Base-by-base conservation (phyloP, 2,329 filamentous ascomycete species). In the Cytospora chrysosperma region DNA sequence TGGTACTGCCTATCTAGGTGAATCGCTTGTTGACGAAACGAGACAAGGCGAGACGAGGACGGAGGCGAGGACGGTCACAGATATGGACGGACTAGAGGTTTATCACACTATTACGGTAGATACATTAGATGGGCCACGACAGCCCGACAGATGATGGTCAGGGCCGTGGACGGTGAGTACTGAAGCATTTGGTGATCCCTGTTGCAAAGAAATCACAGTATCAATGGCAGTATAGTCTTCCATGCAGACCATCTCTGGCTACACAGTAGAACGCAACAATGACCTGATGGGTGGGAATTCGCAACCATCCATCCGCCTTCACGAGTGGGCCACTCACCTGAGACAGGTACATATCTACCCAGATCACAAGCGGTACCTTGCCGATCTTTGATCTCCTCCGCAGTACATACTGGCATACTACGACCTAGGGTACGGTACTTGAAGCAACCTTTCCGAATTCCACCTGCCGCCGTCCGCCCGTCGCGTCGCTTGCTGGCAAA, bases 21-120 rank as follows among this genome's bases (percentile, higher is more conserved):
- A n/a, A n/a, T 61, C 59, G 59, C 59, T 61, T 51, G 52, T 55
- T 43, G 52, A 21, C 43, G 43, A 61, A 47, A 58, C 56, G 56
- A 58, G 59, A 43, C 34, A 51, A 47, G 50, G 27, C n/a, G n/a
- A n/a, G n/a, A n/a, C n/a, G 12, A 27, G 27, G 9, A 34, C 24
- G 17, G 40, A 43, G 55, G 59, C 52, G n/a, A 19, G 15, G 4
- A 26, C 47, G 12, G 5, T 47, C 37, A 50, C 40, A 50, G 37
- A 37, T 17, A 40, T 26, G 6, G 50, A 17, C 34, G 26, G n/a
- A 47, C 15, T 49, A 26, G 13, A 15, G 12, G 10, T 34, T 13
- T 34, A 34, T n/a, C n/a, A n/a, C n/a, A n/a, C 32, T 34, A 34
- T 13, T 34, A 3, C 32, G 15, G 32, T 30, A 9, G 4, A 30